These are phyloP conservation scores for Dentiscutata heterogama DNA, from an alignment of 371 early-diverging fungal genomes.

Conservation along the genomic window DNA sequence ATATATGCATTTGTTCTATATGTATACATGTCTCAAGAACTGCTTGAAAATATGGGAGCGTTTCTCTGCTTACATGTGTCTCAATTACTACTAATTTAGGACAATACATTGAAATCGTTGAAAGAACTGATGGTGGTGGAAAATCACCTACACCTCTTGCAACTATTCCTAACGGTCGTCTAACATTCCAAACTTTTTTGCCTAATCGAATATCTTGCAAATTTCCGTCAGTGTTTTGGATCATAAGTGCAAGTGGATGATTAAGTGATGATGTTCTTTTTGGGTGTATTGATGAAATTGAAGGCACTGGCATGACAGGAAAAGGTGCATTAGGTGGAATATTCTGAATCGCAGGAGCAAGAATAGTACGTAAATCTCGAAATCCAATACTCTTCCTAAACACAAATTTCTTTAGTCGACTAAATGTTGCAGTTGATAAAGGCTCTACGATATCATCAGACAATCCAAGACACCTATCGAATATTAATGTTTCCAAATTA, in stretches of 20 bases:
- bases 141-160: slow-evolving; percentile 13
- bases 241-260: slow-evolving; percentile 9
- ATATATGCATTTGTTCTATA: slow-evolving; percentile 21
- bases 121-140: slow-evolving; percentile 16
- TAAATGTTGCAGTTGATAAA: slow-evolving; percentile 24
- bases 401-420: slow-evolving; percentile 29
- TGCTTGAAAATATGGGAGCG: background rate
- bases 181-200: slow-evolving; percentile 28
- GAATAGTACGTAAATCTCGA: slow-evolving; percentile 9
- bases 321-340: background rate
- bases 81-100: slow-evolving; percentile 3
- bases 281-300: background rate
- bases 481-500: slow-evolving; percentile 21
- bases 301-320: background rate
- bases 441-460: slow-evolving; percentile 23
- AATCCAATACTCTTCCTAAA: slow-evolving; percentile 26
- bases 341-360: background rate
- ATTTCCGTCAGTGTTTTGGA: slow-evolving; percentile 30
- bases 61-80: slow-evolving; percentile 24
- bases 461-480: slow-evolving; percentile 20
- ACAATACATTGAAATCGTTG: slow-evolving; percentile 20
- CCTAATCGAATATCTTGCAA: slow-evolving; percentile 34
- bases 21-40: background rate
- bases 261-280: background rate
- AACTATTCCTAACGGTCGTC: slow-evolving; percentile 7